Percentiles rank a stretch among this genome's conserved stretches.
These are phyloP conservation scores for Cymbopogon flexuosus DNA, from an alignment of 202 grass and related monocot species.

Conservation along the genomic window DNA sequence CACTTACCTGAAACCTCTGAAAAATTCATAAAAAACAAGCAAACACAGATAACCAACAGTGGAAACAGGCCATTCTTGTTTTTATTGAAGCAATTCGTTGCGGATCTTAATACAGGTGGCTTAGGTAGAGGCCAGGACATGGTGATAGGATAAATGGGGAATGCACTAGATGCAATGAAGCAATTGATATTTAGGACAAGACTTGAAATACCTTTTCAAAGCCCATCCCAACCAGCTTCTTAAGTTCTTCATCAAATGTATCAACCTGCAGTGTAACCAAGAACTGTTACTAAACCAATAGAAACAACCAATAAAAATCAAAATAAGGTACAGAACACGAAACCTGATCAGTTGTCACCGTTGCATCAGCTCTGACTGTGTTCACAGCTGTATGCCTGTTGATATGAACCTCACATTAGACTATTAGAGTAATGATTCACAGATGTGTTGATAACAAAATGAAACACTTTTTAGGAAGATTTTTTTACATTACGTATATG, in stretches of 20 bases:
- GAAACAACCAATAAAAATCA: conserved; percentile 14
- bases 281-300: conserved; percentile 17
- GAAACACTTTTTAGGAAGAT: background rate
- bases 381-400: conserved; percentile 57
- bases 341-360: conserved; percentile 58
- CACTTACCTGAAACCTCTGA: background rate
- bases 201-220: conserved; percentile 77
- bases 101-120: background rate
- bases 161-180: background rate
- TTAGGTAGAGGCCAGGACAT: background rate
- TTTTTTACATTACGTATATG: background rate
- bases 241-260: conserved; percentile 94
- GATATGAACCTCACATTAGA: background rate
- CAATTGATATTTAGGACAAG: background rate
- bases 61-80: background rate
- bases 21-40: background rate
- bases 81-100: background rate
- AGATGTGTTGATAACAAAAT: background rate
- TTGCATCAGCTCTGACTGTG: conserved; percentile 52
- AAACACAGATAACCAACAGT: background rate
- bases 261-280: conserved; percentile 47
- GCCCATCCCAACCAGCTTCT: conserved; percentile 80
- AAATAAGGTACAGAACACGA: background rate
- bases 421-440: conserved; percentile 21
- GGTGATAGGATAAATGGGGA: conserved; percentile 15